Conservation (phyloP, 2,329 filamentous ascomycete genomes). For the Ceratocystis cacaofunesta region DNA sequence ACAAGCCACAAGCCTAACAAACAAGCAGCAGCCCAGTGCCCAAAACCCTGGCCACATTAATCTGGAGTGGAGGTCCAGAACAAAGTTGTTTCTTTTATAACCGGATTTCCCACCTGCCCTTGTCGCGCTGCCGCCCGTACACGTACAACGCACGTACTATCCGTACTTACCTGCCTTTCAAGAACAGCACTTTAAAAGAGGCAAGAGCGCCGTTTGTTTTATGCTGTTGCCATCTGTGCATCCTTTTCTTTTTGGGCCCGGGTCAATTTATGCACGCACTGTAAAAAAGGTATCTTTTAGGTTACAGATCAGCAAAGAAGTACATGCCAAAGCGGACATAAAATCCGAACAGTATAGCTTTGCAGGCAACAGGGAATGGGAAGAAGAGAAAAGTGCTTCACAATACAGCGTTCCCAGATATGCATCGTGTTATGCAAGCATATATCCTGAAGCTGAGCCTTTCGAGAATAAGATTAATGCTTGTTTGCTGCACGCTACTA, state of each 20-base stretch:
- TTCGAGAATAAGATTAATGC: background rate
- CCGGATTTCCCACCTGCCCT: background rate
- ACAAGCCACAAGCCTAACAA: background rate
- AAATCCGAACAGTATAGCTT: background rate
- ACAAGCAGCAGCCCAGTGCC: background rate
- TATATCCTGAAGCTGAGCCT: background rate
- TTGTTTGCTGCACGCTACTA: background rate
- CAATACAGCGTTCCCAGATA: background rate
- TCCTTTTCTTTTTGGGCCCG: background rate
- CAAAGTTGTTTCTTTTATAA: background rate
- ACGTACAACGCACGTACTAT: background rate
- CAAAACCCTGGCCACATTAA: background rate
- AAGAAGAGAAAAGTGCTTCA: background rate
- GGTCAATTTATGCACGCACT: slow-evolving; percentile 3
- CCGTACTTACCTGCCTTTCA: background rate
- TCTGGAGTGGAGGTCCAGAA: background rate
- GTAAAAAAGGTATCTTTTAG: slow-evolving; percentile 5
- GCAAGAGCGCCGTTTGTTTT: background rate
- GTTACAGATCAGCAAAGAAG: background rate
- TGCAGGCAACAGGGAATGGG: background rate
- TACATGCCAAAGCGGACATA: background rate
- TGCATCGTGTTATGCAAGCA: background rate
- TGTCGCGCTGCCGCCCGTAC: background rate
- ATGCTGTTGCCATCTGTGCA: background rate
- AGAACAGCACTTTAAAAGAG: background rate